phyloP scores from a whole-genome alignment of 2,329 filamentous ascomycete genomes.

The Cladosporium sp. region DNA sequence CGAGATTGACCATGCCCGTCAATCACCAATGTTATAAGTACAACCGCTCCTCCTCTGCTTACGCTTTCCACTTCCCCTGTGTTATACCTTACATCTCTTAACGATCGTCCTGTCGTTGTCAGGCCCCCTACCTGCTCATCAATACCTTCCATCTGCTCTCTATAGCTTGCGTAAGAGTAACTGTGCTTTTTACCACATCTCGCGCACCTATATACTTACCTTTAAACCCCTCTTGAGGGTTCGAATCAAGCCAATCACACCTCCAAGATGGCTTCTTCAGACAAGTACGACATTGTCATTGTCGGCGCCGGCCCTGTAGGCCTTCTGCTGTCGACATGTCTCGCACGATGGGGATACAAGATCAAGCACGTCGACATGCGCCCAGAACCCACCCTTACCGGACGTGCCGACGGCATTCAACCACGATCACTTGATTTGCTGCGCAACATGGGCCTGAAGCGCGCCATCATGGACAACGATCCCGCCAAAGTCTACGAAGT shows the following conservation, averaged over 20 bases:
- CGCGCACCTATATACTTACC: not conserved
- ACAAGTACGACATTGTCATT: slow-evolving; percentile 69
- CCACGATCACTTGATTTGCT: slow-evolving; percentile 82
- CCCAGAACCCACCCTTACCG: slow-evolving; percentile 76
- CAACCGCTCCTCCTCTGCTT: not conserved
- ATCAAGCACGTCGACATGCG: slow-evolving; percentile 95
- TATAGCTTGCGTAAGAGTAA: not conserved
- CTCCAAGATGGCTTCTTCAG: slow-evolving; percentile 18
- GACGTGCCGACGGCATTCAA: slow-evolving; percentile 87
- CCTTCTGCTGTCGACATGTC: slow-evolving; percentile 78
- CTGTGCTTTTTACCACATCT: not conserved
- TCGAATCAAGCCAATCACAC: not conserved
- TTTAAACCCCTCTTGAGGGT: not conserved
- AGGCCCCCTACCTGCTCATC: not conserved
- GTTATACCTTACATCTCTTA: not conserved
- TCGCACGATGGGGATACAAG: slow-evolving; percentile 89
- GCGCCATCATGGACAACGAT: slow-evolving; percentile 79
- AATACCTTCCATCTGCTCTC: not conserved
- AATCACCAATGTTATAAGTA: slow-evolving; percentile 3
- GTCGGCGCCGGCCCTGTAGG: slow-evolving; percentile 87
- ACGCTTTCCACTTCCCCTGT: not conserved
- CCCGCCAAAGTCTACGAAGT: slow-evolving; percentile 79
- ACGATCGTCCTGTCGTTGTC: not conserved
- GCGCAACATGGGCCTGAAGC: slow-evolving; percentile 84
- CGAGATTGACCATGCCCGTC: not conserved